Evolutionary conservation across 495 filamentous ascomycete species (phyloP).

Genomic region (Pseudomonodictys pantanalensis): DNA sequence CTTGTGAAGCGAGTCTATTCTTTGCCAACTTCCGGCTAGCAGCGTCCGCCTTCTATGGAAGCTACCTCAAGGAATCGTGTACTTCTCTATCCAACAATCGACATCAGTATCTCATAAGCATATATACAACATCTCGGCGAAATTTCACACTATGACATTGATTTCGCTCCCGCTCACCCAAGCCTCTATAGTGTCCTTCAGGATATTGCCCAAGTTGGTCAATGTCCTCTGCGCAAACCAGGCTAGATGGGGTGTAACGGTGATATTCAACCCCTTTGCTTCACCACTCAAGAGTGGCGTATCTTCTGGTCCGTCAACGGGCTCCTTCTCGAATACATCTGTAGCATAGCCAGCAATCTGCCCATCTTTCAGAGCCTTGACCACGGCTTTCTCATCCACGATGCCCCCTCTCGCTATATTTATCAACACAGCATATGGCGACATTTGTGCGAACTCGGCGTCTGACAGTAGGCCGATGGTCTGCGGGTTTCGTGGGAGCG

Average conservation of each 20-base stretch:
- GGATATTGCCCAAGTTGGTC: conserved; percentile 17
- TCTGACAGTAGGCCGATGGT: conserved; percentile 49
- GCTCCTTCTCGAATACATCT: conserved; percentile 56
- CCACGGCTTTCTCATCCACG: conserved; percentile 53
- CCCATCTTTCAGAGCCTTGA: conserved; percentile 47
- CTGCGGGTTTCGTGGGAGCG: conserved; percentile 45
- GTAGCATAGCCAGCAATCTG: conserved; percentile 52
- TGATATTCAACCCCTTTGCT: conserved; percentile 32
- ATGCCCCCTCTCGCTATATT: conserved; percentile 59
- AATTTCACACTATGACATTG: conserved; percentile 25
- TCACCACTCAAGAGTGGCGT: conserved; percentile 31
- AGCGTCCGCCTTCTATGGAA: too few relatives aligned
- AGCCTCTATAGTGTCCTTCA: conserved; percentile 26
- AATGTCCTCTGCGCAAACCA: conserved; percentile 37
- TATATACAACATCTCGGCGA: too few relatives aligned
- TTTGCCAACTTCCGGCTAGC: too few relatives aligned
- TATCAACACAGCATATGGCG: conserved; percentile 48
- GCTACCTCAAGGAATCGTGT: too few relatives aligned
- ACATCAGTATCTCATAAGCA: too few relatives aligned
- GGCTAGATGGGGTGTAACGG: conserved; percentile 36
- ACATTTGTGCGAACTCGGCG: conserved; percentile 52
- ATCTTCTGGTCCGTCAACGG: conserved; percentile 41
- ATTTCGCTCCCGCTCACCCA: conserved; percentile 16
- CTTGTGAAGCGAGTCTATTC: too few relatives aligned
- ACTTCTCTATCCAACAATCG: too few relatives aligned